Evolutionary conservation across 2,329 filamentous ascomycete genomes (phyloP).

Genomic region (Lasiodiplodia gonubiensis): DNA sequence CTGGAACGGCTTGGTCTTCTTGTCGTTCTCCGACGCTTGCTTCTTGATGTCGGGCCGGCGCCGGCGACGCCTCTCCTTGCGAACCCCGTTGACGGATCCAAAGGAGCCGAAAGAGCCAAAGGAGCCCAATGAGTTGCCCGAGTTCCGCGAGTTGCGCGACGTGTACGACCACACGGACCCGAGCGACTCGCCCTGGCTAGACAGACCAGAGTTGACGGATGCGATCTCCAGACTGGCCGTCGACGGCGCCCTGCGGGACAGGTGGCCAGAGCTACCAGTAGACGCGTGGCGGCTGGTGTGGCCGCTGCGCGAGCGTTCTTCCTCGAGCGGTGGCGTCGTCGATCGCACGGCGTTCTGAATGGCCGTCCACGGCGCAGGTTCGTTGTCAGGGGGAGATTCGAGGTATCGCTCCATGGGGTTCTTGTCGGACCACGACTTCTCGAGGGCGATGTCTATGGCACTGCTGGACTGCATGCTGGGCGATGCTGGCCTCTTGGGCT

Average conservation of each 20-base stretch:
- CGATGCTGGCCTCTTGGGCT: constrained; percentile 69
- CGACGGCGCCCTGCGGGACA: constrained; percentile 59
- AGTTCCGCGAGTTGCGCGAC: constrained; percentile 64
- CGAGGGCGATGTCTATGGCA: constrained; percentile 75
- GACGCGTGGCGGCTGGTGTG: constrained; percentile 55
- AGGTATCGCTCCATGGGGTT: constrained; percentile 73
- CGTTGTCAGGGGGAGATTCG: constrained; percentile 71
- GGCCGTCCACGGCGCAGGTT: constrained; percentile 68
- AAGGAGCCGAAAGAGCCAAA: constrained; percentile 37
- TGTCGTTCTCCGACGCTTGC: constrained; percentile 5
- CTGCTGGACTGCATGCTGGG: constrained; percentile 65
- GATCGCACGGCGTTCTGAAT: constrained; percentile 65
- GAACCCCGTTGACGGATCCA: constrained; percentile 44
- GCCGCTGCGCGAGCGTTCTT: constrained; percentile 43
- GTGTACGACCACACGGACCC: constrained; percentile 63
- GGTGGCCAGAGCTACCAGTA: constrained; percentile 53
- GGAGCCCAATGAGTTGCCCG: constrained; percentile 56
- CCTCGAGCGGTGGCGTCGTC: constrained; percentile 41
- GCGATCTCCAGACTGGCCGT: constrained; percentile 61
- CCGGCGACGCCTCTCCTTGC: constrained; percentile 63
- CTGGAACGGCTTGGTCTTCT: constrained; percentile 37
- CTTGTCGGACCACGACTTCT: constrained; percentile 63
- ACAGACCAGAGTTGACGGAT: constrained; percentile 57
- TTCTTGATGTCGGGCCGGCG: constrained; percentile 44
- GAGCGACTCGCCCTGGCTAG: constrained; percentile 55